phyloP scores from a whole-genome alignment of 257 asterid species.

The Solanum sejunctum region DNA sequence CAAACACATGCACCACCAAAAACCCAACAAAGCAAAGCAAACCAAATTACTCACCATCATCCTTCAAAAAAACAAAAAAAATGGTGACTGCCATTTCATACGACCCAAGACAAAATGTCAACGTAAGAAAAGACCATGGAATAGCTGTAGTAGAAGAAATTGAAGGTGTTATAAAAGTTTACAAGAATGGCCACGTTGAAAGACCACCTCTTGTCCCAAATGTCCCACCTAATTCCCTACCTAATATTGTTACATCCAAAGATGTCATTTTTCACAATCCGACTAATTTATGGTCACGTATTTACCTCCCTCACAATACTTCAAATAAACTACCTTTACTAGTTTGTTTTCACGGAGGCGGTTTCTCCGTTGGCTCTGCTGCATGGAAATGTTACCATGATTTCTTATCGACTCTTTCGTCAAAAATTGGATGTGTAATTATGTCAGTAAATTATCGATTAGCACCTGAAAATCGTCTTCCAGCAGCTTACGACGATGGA shows the following conservation, averaged over 20 bases:
- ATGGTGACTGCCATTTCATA: background rate
- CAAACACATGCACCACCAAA: background rate
- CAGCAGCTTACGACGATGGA: slow-evolving; percentile 23
- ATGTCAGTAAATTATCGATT: slow-evolving; percentile 23
- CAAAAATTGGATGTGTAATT: slow-evolving; percentile 12
- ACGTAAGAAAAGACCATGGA: background rate
- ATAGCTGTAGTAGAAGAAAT: background rate
- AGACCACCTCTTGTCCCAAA: background rate
- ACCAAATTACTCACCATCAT: background rate
- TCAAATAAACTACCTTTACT: slow-evolving; percentile 15
- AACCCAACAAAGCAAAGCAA: too few relatives aligned
- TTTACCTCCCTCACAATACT: background rate
- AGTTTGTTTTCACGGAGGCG: slow-evolving; percentile 27
- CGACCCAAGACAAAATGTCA: background rate
- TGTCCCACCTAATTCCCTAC: background rate
- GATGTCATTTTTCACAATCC: background rate
- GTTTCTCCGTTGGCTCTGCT: slow-evolving; percentile 17
- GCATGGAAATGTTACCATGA: slow-evolving; percentile 21
- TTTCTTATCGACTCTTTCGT: slow-evolving; percentile 14
- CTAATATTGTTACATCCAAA: background rate
- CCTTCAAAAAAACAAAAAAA: background rate
- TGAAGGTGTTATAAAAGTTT: background rate
- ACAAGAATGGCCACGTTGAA: slow-evolving; percentile 1
- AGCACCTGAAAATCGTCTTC: slow-evolving; percentile 27
- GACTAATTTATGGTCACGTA: background rate